Base-by-base conservation (phyloP, 2,329 filamentous ascomycete genomes). In the Hirsutella rhossiliensis region DNA sequence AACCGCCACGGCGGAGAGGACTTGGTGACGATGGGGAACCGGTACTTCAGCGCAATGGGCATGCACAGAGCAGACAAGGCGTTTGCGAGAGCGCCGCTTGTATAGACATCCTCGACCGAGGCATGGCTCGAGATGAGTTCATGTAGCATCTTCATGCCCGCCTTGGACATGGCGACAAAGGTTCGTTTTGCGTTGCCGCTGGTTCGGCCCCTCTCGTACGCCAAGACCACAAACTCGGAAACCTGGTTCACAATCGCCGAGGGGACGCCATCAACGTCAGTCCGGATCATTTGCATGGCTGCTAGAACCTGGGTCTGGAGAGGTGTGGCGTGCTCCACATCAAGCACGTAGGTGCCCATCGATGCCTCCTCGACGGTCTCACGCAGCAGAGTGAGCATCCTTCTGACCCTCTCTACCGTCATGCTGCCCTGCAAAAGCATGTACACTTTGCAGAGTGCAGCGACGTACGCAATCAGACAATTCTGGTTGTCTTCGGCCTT, bases 161-260 rank as follows among this genome's bases (percentile, higher is more conserved):
- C 77, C 60, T 92, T 94, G 1, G 89, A 87, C 56, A 97, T 76
- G 30, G 92, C 90, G 44, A 98, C 80, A 57, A 88, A 97, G 0
- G 87, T 94, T 7, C 87, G 84, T 45, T 78, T 78, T 3, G 43
- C 51, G 12, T 66, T 61, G 12, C 52, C 52, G 50, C 64, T 44
- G 48, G 61, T 19, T 47, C 55, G 44, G 45, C 65, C 55, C 45
- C 62, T 58, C 0, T 68, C 62, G 52, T 86, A 89, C 1, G 87
- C 82, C 30, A 94, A 67, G 3, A 77, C 73, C 9, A 80, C 74
- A 47, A 94, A 79, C 41, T 84, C 76, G 1, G 87, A 77, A 11
- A 88, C 73, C 44, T 85, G 75, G 1, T 67, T 67, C 42, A 89
- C 72, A 53, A 95, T 65, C n/a, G 75, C 75, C 1, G 82, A 75